phyloP scores from a whole-genome alignment of 2,329 filamentous ascomycete genomes.

The Elsinoe australis region DNA sequence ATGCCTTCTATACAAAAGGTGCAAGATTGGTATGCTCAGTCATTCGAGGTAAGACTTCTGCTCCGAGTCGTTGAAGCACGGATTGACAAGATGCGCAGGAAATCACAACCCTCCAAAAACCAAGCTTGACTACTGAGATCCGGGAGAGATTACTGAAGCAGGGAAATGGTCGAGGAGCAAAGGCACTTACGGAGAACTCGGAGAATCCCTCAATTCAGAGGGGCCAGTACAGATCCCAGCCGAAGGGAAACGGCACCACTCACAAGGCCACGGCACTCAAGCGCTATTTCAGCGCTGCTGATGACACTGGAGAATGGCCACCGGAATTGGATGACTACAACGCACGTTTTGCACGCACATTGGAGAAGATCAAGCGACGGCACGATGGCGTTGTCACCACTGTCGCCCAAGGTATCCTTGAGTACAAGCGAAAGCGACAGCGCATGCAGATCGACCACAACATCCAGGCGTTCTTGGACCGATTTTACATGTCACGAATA shows the following conservation, averaged over 20 bases:
- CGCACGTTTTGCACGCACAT: slow-evolving; percentile 74
- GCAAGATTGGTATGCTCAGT: slow-evolving; percentile 98
- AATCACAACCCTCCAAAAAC: slow-evolving; percentile 78
- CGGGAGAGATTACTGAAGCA: slow-evolving; percentile 71
- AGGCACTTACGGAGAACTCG: slow-evolving; percentile 72
- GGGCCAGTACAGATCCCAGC: slow-evolving; percentile 66
- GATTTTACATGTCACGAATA: slow-evolving; percentile 99
- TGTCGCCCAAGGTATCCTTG: slow-evolving; percentile 92
- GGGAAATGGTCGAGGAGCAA: slow-evolving; percentile 51
- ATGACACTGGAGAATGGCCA: slow-evolving; percentile 84
- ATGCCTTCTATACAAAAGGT: slow-evolving; percentile 96
- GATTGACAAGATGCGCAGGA: slow-evolving; percentile 52
- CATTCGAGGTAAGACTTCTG: slow-evolving; percentile 71
- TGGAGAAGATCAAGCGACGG: slow-evolving; percentile 89
- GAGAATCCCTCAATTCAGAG: slow-evolving; percentile 82
- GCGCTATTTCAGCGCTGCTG: slow-evolving; percentile 78
- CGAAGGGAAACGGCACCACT: slow-evolving; percentile 45
- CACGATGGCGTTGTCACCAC: slow-evolving; percentile 98
- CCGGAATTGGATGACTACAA: slow-evolving; percentile 94
- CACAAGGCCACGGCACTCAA: slow-evolving; percentile 42
- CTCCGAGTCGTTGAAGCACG: slow-evolving; percentile 12
- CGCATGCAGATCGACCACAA: slow-evolving; percentile 97
- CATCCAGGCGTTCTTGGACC: slow-evolving; percentile 94
- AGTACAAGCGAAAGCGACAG: slow-evolving; percentile 94
- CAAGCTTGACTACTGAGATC: slow-evolving; percentile 65